phyloP scores from a whole-genome alignment of 108 stramenopile species.

The Licmophora abbreviata region DNA sequence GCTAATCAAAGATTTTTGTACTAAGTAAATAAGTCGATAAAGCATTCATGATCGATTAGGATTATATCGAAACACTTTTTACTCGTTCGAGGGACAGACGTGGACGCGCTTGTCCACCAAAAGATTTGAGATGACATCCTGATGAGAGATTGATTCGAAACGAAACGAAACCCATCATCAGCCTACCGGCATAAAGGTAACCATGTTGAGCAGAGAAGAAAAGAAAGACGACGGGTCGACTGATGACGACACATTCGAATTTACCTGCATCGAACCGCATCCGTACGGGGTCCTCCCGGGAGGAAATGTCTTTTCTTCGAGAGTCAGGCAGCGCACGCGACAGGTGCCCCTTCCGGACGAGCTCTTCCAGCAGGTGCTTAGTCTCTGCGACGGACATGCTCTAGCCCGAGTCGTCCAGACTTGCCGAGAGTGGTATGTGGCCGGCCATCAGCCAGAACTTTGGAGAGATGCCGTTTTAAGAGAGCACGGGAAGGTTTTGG shows the following conservation, averaged over 20 bases:
- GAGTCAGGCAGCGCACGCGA: constrained; percentile 9
- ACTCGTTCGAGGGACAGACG: too few relatives aligned
- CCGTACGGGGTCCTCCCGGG: constrained; percentile 70
- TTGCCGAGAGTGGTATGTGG: constrained; percentile 65
- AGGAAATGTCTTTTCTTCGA: constrained; percentile 58
- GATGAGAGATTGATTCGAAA: too few relatives aligned
- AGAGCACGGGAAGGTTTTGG: constrained; percentile 6
- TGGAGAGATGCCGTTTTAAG: constrained; percentile 77
- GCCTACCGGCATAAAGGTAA: too few relatives aligned
- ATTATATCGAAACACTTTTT: too few relatives aligned
- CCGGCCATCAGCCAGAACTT: constrained; percentile 72
- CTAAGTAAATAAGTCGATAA: too few relatives aligned
- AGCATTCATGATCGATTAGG: too few relatives aligned
- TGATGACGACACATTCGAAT: background rate
- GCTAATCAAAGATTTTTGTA: too few relatives aligned
- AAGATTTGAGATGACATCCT: too few relatives aligned
- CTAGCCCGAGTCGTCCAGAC: constrained; percentile 27
- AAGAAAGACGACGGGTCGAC: too few relatives aligned
- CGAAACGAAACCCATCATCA: too few relatives aligned
- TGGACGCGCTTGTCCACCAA: too few relatives aligned
- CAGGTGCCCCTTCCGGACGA: constrained; percentile 27
- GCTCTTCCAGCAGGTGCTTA: constrained; percentile 38
- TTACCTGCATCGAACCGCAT: constrained; percentile 24
- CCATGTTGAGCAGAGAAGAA: too few relatives aligned
- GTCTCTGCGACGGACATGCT: constrained; percentile 45